Base-by-base conservation (phyloP, 148 eudicot genomes). In the Rhododendron simsii region DNA sequence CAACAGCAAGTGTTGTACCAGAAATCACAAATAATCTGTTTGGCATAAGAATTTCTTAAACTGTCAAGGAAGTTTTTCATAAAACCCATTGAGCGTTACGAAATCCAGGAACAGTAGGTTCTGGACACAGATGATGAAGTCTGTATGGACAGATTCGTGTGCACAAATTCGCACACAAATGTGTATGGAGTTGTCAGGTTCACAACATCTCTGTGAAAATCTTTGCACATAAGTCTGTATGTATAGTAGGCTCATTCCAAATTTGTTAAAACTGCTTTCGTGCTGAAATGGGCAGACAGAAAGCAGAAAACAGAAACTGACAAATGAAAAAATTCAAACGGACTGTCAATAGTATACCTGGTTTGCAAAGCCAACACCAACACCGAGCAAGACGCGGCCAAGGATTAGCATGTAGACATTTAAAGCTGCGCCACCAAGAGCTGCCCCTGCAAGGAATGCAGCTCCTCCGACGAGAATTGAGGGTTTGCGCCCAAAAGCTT, bases 351-450 rank as follows among this genome's bases (percentile, higher is more conserved):
- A 80, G 20, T 18, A 10, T 87, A 87, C 93, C 92, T 92, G 92
- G 84, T 90, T 90, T 20, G 93, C 87, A 50, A 92, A 92, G 48
- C 91, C 93, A 73, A 92, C 87, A 16, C 92, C 93, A 73, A 92
- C 30, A 18, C 93, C 93, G 41, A 92, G 92, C 71, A 92, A 57
- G 45, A 92, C 67, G 3, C 93, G 90, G 50, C 93, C 92, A 61
- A 88, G 80, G 21, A 90, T 92, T 50, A 92, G 90, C 93, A 90
- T 89, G 63, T 86, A 87, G n/a, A 92, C 20, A 73, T 90, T 84
- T 4, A 48, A 41, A 44, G 92, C 91, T 12, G 85, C 81, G 18
- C 89, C 90, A 39, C 88, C 84, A 13, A 90, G 69, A 45, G 87
- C 85, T 11, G 90, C 83, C 37, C 93, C 93, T 5, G 84, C 88